phyloP scores from a whole-genome alignment of 2,329 filamentous ascomycete genomes.

The Dactylella cylindrospora region DNA sequence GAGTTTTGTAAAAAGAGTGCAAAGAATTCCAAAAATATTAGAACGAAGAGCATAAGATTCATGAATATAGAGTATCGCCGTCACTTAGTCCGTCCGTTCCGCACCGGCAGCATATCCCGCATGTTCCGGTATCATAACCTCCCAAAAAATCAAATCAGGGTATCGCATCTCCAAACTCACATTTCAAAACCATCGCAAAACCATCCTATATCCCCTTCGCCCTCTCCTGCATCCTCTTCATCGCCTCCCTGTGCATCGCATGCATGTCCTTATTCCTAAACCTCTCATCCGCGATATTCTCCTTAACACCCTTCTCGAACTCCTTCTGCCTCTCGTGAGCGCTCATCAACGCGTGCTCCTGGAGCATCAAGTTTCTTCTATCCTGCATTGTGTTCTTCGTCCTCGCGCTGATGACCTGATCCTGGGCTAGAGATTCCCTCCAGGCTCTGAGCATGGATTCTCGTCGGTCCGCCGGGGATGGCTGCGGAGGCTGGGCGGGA shows the following conservation, averaged over 20 bases:
- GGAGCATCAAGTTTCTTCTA: constrained; percentile 61
- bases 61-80: too few species aligned
- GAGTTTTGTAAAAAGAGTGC: too few species aligned
- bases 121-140: too few species aligned
- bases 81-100: too few species aligned
- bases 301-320: constrained; percentile 60
- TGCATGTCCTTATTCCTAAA: constrained; percentile 76
- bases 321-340: constrained; percentile 61
- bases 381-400: constrained; percentile 58
- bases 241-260: constrained; percentile 73
- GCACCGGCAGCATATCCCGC: too few species aligned
- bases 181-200: too few species aligned
- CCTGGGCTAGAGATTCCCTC: constrained; percentile 65
- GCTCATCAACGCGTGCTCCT: constrained; percentile 63
- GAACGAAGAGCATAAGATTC: too few species aligned
- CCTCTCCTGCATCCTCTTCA: constrained; percentile 74
- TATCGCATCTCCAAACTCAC: too few species aligned
- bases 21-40: too few species aligned
- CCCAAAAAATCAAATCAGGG: too few species aligned
- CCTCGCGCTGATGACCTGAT: constrained; percentile 58
- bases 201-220: constrained; percentile 54
- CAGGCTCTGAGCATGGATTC: constrained; percentile 67
- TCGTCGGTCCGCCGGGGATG: constrained; percentile 53
- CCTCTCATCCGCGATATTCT: constrained; percentile 68
- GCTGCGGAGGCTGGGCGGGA: constrained; percentile 37